phyloP scores from a whole-genome alignment of 805 yeast species.

The Candida ulmi region DNA sequence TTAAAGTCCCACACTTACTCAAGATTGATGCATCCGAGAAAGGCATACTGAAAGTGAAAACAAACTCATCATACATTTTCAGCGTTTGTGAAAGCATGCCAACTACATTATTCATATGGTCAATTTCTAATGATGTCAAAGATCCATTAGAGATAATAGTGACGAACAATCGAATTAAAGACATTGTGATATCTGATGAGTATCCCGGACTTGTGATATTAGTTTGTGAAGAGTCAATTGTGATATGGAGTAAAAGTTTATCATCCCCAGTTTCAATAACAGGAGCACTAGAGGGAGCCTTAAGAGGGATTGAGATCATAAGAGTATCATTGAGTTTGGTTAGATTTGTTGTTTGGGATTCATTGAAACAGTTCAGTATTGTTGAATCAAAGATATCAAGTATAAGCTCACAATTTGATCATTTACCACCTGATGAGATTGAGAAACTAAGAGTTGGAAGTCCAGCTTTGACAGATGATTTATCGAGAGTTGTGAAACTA shows the following conservation, averaged over 20 bases:
- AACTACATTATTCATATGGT: slow-evolving; percentile 13
- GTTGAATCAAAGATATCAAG: background rate
- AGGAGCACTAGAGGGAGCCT: background rate
- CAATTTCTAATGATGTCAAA: background rate
- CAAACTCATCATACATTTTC: background rate
- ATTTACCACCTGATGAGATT: slow-evolving; percentile 12
- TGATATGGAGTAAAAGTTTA: slow-evolving; percentile 4
- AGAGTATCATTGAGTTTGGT: background rate
- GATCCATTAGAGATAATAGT: slow-evolving; percentile 6
- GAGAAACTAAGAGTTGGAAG: slow-evolving; percentile 12
- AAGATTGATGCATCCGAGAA: background rate
- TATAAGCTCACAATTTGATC: slow-evolving; percentile 3
- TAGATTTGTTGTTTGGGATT: slow-evolving; percentile 1
- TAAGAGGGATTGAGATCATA: slow-evolving; percentile 6
- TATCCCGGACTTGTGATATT: slow-evolving; percentile 2
- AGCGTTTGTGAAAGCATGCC: slow-evolving; percentile 10
- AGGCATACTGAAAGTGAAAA: slow-evolving; percentile 4
- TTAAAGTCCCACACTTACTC: slow-evolving; percentile 6
- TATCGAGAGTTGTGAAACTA: slow-evolving; percentile 12
- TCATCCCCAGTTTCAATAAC: background rate
- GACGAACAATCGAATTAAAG: slow-evolving; percentile 7
- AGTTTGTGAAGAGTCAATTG: slow-evolving; percentile 7
- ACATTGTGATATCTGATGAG: slow-evolving; percentile 1
- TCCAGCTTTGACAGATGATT: slow-evolving; percentile 14
- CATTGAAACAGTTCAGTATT: slow-evolving; percentile 3